phyloP scores from a whole-genome alignment of 2,329 filamentous ascomycete species.

The Byssothecium circinans region DNA sequence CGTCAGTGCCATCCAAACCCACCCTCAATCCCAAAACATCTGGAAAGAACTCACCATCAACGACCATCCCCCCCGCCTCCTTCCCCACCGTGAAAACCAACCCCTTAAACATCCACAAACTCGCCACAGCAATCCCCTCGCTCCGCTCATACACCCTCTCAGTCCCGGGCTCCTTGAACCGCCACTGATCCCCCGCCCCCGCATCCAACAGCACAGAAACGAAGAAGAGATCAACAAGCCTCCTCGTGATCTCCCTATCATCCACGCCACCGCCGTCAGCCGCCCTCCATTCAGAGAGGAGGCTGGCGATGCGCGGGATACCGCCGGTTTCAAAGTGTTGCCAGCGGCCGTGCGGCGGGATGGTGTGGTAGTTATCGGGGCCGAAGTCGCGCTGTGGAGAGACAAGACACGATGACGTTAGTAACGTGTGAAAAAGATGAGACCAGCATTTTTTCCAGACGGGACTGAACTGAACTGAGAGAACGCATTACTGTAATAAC shows the following conservation, averaged over 20 bases:
- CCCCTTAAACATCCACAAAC: conserved; percentile 85
- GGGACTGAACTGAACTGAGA: background rate
- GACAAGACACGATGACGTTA: too few species aligned
- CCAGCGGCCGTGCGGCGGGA: conserved; percentile 76
- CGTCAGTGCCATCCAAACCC: background rate
- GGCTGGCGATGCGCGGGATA: conserved; percentile 68
- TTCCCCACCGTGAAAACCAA: conserved; percentile 78
- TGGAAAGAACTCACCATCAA: conserved; percentile 66
- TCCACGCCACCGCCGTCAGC: conserved; percentile 59
- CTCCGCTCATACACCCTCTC: conserved; percentile 77
- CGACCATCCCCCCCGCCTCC: conserved; percentile 69
- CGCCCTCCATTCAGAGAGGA: conserved; percentile 65
- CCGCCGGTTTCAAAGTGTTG: conserved; percentile 80
- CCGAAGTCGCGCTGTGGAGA: conserved; percentile 63
- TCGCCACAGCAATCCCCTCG: conserved; percentile 78
- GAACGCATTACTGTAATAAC: conserved; percentile 75
- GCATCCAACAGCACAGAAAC: conserved; percentile 81
- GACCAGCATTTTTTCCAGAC: too few species aligned
- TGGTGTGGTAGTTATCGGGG: conserved; percentile 53
- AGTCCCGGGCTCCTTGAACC: conserved; percentile 84
- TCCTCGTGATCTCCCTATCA: conserved; percentile 69
- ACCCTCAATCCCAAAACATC: background rate
- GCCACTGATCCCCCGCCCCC: conserved; percentile 85
- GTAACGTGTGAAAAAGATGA: background rate
- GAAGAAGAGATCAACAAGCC: conserved; percentile 75